Conservation (phyloP, 495 filamentous ascomycete species). For the Aeminium ludgeri region DNA sequence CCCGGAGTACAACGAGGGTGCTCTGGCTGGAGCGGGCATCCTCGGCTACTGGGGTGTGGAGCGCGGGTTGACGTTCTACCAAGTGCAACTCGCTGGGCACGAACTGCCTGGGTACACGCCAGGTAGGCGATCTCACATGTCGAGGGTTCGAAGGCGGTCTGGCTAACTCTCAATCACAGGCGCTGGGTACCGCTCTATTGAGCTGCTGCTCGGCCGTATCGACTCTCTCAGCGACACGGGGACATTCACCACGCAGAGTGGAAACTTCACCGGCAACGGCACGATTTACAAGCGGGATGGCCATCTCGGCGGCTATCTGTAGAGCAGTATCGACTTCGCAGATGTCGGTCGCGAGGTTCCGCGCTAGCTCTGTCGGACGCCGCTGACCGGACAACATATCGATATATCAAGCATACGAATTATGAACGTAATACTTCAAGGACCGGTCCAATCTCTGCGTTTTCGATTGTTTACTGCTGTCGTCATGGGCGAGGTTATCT, state of each 20-base stretch:
- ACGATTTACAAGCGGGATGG: too few species aligned
- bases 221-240: slow-evolving; percentile 10
- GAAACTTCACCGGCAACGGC: not conserved
- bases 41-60: slow-evolving; percentile 47
- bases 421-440: too few species aligned
- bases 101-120: not conserved
- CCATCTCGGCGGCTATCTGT: too few species aligned
- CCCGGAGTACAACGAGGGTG: slow-evolving; percentile 4
- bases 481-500: too few species aligned
- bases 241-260: slow-evolving; percentile 5
- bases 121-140: not conserved
- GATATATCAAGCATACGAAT: too few species aligned
- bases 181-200: slow-evolving; percentile 15
- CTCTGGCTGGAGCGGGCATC: slow-evolving; percentile 34
- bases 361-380: too few species aligned
- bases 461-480: too few species aligned
- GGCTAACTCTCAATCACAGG: not conserved
- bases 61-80: slow-evolving; percentile 48
- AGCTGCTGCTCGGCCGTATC: slow-evolving; percentile 17
- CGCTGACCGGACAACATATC: too few species aligned
- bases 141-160: not conserved
- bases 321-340: too few species aligned
- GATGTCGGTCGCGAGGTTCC: too few species aligned
- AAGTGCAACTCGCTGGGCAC: slow-evolving; percentile 1
- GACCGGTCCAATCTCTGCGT: too few species aligned